Evolutionary conservation across 257 asterid species (phyloP).

Genomic region (Oldenlandia corymbosa): DNA sequence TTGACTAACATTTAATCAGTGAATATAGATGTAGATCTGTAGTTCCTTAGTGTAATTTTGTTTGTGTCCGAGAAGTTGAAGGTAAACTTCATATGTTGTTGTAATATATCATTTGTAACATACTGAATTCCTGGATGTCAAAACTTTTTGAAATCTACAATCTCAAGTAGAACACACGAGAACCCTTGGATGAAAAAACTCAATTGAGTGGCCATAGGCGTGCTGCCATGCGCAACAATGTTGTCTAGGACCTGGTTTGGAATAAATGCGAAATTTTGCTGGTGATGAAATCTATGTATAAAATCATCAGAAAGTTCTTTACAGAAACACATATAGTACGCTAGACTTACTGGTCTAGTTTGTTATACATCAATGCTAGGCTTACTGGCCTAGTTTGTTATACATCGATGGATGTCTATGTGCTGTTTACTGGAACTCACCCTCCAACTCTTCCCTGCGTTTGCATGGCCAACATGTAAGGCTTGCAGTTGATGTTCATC

Average conservation of each 20-base stretch:
- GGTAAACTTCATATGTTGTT: constrained; percentile 4
- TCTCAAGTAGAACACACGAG: no score
- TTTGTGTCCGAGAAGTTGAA: constrained; percentile 1
- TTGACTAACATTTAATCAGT: not conserved
- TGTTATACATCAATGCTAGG: no score
- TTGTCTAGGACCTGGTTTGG: no score
- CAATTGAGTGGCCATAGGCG: no score
- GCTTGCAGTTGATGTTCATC: not conserved
- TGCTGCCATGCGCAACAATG: no score
- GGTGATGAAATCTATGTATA: not conserved
- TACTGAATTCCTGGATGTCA: not conserved
- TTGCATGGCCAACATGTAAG: not conserved
- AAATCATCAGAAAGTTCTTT: not conserved
- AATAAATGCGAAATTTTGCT: not conserved
- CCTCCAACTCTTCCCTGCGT: no score
- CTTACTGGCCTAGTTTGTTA: not conserved
- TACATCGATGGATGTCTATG: no score
- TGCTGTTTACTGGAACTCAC: no score
- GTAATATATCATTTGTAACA: constrained; percentile 7
- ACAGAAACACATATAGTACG: not conserved
- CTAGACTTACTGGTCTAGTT: no score
- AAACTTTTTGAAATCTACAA: not conserved
- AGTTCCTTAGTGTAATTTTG: not conserved
- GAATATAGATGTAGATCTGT: not conserved
- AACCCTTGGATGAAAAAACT: no score